phyloP scores from a whole-genome alignment of 192 early-diverging fungal species.

The Thoreauomyces humboldtii region DNA sequence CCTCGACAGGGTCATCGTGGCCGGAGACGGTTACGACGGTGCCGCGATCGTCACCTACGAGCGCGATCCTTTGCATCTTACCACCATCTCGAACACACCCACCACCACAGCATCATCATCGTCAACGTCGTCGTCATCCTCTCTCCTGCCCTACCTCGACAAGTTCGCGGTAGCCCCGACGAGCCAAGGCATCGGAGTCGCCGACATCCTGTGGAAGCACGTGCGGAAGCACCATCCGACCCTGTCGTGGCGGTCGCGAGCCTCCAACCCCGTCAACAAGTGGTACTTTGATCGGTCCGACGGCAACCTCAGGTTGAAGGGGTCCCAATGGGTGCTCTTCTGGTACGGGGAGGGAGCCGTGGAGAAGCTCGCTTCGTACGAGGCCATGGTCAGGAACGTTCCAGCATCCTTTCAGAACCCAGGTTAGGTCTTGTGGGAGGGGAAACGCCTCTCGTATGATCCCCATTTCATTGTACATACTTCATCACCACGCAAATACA shows the following conservation, averaged over 20 bases:
- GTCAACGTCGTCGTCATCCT: not conserved
- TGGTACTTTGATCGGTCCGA: constrained; percentile 95
- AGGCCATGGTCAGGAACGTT: constrained; percentile 48
- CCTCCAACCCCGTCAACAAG: constrained; percentile 86
- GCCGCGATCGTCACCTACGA: constrained; percentile 83
- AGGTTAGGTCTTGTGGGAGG: no score
- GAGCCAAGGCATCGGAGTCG: constrained; percentile 87
- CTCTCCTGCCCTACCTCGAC: constrained; percentile 69
- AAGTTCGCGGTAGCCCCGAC: constrained; percentile 87
- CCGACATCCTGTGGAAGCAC: constrained; percentile 91
- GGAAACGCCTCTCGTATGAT: no score
- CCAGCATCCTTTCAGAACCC: constrained; percentile 56
- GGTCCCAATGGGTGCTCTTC: constrained; percentile 82
- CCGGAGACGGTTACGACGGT: constrained; percentile 91
- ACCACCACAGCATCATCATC: not conserved
- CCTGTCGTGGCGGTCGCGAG: constrained; percentile 79
- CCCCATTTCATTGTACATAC: no score
- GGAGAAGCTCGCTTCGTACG: constrained; percentile 45
- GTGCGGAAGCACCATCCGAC: constrained; percentile 68
- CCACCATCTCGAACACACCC: not conserved
- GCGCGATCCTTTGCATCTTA: constrained; percentile 20
- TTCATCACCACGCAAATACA: no score
- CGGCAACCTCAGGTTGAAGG: constrained; percentile 67
- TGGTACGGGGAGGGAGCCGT: constrained; percentile 63
- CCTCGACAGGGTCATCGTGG: constrained; percentile 68